Evolutionary conservation across 139 green algal genomes (phyloP).

Genomic region (Volvox africanus): DNA sequence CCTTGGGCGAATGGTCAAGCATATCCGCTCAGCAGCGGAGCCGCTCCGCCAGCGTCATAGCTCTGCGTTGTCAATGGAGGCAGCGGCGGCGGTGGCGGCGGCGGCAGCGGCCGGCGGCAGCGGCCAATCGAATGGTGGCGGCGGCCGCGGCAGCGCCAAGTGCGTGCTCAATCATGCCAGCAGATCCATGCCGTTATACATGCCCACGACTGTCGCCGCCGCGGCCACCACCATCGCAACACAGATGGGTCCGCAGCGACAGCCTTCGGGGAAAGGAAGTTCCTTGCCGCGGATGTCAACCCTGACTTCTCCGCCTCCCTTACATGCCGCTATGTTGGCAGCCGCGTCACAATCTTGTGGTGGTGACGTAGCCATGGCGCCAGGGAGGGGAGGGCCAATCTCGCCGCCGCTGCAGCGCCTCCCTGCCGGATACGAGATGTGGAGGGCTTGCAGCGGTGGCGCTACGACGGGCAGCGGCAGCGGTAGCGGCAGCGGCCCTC

Average conservation of each 20-base stretch:
- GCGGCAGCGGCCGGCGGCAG: neutral
- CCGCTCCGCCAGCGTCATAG: constrained; percentile 33
- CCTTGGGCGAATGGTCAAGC: constrained; percentile 34
- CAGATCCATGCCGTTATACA: neutral
- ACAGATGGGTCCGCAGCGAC: neutral
- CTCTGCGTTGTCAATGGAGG: constrained; percentile 25
- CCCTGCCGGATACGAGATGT: neutral
- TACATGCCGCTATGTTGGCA: neutral
- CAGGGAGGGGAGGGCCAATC: neutral
- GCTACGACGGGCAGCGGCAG: neutral
- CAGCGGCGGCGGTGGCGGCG: neutral
- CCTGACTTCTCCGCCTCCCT: neutral
- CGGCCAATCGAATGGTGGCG: neutral
- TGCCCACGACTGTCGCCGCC: neutral
- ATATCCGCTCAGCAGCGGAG: constrained; percentile 23
- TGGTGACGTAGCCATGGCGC: neutral
- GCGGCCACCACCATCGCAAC: neutral
- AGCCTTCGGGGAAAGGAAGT: neutral
- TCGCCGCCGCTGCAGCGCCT: neutral
- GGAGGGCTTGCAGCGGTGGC: neutral
- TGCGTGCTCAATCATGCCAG: neutral
- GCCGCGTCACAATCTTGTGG: neutral
- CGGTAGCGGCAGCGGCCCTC: neutral
- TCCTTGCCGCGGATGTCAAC: neutral
- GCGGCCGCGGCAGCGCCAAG: neutral